Evolutionary conservation across 1,284 basidiomycete species (phyloP), one percentile per base, ranked within the genome.

Genomic region (Austroboletus niveus): DNA sequence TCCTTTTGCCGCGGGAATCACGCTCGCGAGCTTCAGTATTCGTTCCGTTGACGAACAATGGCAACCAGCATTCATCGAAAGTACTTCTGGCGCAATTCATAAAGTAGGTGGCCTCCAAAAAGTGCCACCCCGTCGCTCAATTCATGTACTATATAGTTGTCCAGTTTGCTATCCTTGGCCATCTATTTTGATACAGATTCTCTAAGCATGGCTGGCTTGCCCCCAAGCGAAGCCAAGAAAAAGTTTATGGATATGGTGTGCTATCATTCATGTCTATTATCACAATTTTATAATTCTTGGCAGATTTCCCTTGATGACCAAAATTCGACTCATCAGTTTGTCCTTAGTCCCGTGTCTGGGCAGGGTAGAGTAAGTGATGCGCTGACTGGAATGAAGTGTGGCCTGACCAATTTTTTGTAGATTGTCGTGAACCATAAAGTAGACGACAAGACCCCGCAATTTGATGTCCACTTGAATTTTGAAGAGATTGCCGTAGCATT

Each of bases 181-280:
- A 72, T 95, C 4, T 99, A 99, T 70, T 99, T 98, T 67, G 93
- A 99, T 72, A 98, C 98, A 0, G 95, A 99, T 69, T 82, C 91
- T 9, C 72, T 76, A 22, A 93, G 87, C 58, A 82, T 99, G 71
- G 83, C 89, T 24, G 92, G 89, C 6, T 72, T 88, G 8, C 72
- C 84, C 32, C 72, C 77, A 20, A 66, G 78, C 14, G 86, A 92
- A 53, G 87, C 89, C n/a, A 81, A 93, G 52, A 74, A 83, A 51
- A 86, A 81, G 57, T 93, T 98, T 66, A 85, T 82, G 51, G 78
- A 82, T 9, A 86, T 95, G 78, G 90, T 90, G 53, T 59, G 24
- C 24, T 24, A 8, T 49, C 42, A 6, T 24, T n/a, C 20, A 17
- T 17, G 4, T 45, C 15, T 39, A 32, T 34, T 17, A 4, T 41